Evolutionary conservation across 2,329 filamentous ascomycete genomes (phyloP).

Genomic region (Ustilaginoidea virens): DNA sequence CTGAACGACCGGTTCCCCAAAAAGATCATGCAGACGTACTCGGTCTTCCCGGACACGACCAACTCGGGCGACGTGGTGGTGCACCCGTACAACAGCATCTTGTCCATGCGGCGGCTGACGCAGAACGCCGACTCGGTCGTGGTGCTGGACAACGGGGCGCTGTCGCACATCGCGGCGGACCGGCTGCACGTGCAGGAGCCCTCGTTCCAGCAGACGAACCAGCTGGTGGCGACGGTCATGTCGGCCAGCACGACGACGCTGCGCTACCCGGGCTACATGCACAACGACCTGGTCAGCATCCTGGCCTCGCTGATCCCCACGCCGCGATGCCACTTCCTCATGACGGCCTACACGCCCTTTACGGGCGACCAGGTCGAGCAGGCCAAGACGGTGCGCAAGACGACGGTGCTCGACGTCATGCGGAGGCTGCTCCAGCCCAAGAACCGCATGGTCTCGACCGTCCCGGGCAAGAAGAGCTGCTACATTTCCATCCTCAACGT

Average conservation of each 20-base stretch:
- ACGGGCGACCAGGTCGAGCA: conserved; percentile 93
- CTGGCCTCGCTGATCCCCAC: conserved; percentile 92
- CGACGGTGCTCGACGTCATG: conserved; percentile 96
- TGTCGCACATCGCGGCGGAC: conserved; percentile 88
- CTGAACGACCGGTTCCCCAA: conserved; percentile 97
- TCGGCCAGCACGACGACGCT: conserved; percentile 93
- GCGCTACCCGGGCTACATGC: conserved; percentile 97
- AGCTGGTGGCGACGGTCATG: conserved; percentile 95
- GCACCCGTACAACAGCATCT: conserved; percentile 92
- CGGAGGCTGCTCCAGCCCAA: conserved; percentile 87
- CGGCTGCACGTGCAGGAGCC: conserved; percentile 88
- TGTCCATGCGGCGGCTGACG: conserved; percentile 79
- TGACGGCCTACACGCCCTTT: conserved; percentile 97
- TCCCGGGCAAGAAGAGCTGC: conserved; percentile 91
- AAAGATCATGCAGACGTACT: conserved; percentile 98
- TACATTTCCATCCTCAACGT: conserved; percentile 99
- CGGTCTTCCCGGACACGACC: conserved; percentile 89
- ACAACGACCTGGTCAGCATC: conserved; percentile 96
- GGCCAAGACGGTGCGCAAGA: conserved; percentile 95
- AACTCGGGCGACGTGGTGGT: conserved; percentile 84
- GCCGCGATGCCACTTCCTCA: conserved; percentile 91
- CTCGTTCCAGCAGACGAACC: conserved; percentile 94
- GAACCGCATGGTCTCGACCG: conserved; percentile 97
- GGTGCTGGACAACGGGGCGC: conserved; percentile 87
- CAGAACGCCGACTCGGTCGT: conserved; percentile 97